Percentiles rank a stretch among this genome's conserved stretches.
Evolutionary conservation across 805 yeast species (phyloP).

Genomic region (Zygotorulaspora florentina): DNA sequence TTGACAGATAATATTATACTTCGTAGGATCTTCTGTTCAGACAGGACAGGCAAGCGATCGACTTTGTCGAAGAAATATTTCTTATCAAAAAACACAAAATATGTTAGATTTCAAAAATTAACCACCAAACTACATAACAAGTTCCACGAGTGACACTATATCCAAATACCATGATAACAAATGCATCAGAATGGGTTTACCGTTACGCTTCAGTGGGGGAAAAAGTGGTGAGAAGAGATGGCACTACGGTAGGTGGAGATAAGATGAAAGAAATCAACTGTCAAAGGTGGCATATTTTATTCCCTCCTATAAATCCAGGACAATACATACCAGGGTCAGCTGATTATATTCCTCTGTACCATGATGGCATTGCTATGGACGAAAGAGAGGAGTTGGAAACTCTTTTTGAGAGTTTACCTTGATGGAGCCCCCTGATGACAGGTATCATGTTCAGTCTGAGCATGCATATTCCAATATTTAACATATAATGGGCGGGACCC

Average conservation of each 20-base stretch:
- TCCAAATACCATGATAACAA: conserved; percentile 6
- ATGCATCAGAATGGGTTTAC: conserved; percentile 10
- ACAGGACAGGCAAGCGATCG: too few species aligned
- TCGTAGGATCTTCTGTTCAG: too few species aligned
- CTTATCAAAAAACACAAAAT: too few species aligned
- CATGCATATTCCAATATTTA: too few species aligned
- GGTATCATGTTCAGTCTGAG: too few species aligned
- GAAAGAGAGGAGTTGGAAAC: conserved; percentile 2
- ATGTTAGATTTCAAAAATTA: too few species aligned
- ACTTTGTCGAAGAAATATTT: too few species aligned
- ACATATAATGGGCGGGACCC: too few species aligned
- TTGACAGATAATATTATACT: too few species aligned
- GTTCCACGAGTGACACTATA: too few species aligned
- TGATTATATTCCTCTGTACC: conserved; percentile 29
- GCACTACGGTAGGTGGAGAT: background rate
- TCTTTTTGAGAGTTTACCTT: background rate
- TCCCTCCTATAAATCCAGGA: conserved; percentile 23
- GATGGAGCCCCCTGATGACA: background rate
- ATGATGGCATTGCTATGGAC: conserved; percentile 19
- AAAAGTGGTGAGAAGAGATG: background rate
- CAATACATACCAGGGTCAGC: conserved; percentile 26
- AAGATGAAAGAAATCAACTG: background rate
- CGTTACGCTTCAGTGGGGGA: background rate
- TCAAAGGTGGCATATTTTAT: conserved; percentile 16
- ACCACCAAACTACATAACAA: too few species aligned